These are phyloP conservation scores for Delonix regia DNA, from an alignment of 306 rosid species.

Conservation along the genomic window DNA sequence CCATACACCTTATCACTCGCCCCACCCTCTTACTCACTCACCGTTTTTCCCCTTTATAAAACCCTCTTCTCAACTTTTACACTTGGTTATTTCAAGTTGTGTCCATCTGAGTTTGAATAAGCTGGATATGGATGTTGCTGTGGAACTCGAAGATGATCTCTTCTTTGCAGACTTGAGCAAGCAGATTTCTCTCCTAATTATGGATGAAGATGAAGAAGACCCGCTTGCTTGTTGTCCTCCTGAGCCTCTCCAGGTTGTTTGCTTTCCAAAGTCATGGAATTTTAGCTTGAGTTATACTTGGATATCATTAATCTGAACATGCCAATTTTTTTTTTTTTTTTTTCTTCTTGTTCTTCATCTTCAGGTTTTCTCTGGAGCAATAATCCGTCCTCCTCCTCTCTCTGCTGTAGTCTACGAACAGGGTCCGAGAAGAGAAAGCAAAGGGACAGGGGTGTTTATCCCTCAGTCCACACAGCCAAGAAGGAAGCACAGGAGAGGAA, in stretches of 20 bases:
- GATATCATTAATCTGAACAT: not conserved
- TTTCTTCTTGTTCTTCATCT: not conserved
- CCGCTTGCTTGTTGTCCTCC: conserved; percentile 56
- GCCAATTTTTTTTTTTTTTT: not conserved
- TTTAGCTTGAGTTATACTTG: not conserved
- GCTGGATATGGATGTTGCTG: conserved; percentile 56
- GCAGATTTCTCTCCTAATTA: conserved; percentile 82
- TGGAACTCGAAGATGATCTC: conserved; percentile 76
- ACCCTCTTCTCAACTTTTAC: conserved; percentile 6
- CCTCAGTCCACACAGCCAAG: conserved; percentile 78
- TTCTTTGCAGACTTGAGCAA: conserved; percentile 86
- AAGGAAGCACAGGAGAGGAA: conserved; percentile 71
- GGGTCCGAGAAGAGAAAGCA: conserved; percentile 68
- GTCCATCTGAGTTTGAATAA: not conserved
- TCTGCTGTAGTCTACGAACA: conserved; percentile 53
- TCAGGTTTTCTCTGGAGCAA: conserved; percentile 63
- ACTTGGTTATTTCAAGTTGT: not conserved
- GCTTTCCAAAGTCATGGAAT: not conserved
- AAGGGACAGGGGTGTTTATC: conserved; percentile 97
- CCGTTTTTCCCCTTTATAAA: conserved; percentile 49
- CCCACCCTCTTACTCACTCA: conserved; percentile 37
- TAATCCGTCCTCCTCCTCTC: conserved; percentile 60
- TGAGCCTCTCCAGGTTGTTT: conserved; percentile 64
- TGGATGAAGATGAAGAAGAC: conserved; percentile 84
- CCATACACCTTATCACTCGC: conserved; percentile 34